Conservation (phyloP, 441 rosid genomes). For the Pelargonium australe region DNA sequence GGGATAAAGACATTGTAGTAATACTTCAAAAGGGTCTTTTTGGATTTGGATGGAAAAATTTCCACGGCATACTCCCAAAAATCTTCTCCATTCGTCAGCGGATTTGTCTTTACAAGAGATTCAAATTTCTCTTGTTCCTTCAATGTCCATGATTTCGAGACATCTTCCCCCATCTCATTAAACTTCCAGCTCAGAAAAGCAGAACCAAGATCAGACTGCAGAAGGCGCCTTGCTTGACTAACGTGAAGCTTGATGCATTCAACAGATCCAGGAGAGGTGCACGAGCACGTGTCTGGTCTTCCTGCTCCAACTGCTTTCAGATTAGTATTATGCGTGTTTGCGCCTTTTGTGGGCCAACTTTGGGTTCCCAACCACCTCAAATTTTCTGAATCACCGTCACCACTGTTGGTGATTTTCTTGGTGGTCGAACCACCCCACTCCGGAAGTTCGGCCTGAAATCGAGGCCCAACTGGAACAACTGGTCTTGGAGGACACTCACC, state of each 20-base stretch:
- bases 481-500: conserved; percentile 20
- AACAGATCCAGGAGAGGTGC: conserved; percentile 28
- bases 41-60: conserved; percentile 28
- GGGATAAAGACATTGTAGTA: conserved; percentile 36
- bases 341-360: conserved; percentile 35
- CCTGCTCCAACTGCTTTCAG: conserved; percentile 28
- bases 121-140: conserved; percentile 32
- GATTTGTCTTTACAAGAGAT: conserved; percentile 23
- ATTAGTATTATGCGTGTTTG: conserved; percentile 8
- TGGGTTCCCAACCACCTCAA: conserved; percentile 35
- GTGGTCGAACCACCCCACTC: conserved; percentile 30
- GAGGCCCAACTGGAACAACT: conserved; percentile 29
- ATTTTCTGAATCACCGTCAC: conserved; percentile 14
- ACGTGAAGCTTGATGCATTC: conserved; percentile 29
- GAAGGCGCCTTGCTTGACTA: conserved; percentile 22
- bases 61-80: conserved; percentile 30
- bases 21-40: conserved; percentile 30
- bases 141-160: conserved; percentile 29
- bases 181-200: conserved; percentile 38
- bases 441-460: conserved; percentile 43
- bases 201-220: conserved; percentile 27
- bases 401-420: background rate
- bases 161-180: conserved; percentile 35
- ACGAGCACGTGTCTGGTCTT: conserved; percentile 32
- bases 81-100: conserved; percentile 14